phyloP scores from a whole-genome alignment of 2,329 filamentous ascomycete species.

The Colletotrichum incanum region DNA sequence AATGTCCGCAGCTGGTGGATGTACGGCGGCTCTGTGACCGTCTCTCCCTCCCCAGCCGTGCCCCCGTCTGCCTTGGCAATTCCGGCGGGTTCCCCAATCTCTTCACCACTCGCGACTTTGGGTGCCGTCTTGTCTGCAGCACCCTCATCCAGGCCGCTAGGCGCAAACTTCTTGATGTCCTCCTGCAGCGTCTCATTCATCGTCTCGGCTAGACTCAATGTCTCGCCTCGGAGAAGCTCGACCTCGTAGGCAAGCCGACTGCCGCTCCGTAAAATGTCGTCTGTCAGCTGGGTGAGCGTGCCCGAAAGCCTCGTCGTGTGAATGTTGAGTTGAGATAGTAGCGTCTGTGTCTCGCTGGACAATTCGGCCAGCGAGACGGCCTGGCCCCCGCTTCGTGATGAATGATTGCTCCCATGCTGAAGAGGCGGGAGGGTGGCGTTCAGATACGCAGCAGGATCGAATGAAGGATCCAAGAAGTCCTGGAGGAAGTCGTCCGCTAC shows the following conservation, averaged over 20 bases:
- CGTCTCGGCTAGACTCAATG: slow-evolving; percentile 83
- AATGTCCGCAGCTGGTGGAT: slow-evolving; percentile 87
- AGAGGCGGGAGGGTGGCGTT: slow-evolving; percentile 84
- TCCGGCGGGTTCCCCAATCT: slow-evolving; percentile 26
- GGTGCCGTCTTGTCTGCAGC: slow-evolving; percentile 40
- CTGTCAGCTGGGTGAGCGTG: slow-evolving; percentile 89
- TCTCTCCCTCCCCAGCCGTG: slow-evolving; percentile 42
- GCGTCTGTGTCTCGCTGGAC: slow-evolving; percentile 83
- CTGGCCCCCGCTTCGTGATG: slow-evolving; percentile 47
- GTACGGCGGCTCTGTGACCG: slow-evolving; percentile 71
- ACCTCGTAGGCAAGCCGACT: slow-evolving; percentile 94
- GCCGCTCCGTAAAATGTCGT: slow-evolving; percentile 93
- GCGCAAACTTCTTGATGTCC: slow-evolving; percentile 82
- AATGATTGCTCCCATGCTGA: slow-evolving; percentile 56
- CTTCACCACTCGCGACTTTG: slow-evolving; percentile 33
- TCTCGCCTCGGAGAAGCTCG: slow-evolving; percentile 91
- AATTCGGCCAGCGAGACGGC: slow-evolving; percentile 80
- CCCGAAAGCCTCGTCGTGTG: slow-evolving; percentile 88
- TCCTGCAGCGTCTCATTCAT: slow-evolving; percentile 80
- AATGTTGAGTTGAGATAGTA: slow-evolving; percentile 90
- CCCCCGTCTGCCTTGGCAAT: slow-evolving; percentile 22
- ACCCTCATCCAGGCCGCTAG: slow-evolving; percentile 60
- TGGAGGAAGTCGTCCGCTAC: slow-evolving; percentile 80
- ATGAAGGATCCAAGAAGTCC: slow-evolving; percentile 82
- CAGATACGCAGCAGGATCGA: slow-evolving; percentile 89